Conservation (phyloP, 345 rosid species). For the Noccaea bulbosa region DNA sequence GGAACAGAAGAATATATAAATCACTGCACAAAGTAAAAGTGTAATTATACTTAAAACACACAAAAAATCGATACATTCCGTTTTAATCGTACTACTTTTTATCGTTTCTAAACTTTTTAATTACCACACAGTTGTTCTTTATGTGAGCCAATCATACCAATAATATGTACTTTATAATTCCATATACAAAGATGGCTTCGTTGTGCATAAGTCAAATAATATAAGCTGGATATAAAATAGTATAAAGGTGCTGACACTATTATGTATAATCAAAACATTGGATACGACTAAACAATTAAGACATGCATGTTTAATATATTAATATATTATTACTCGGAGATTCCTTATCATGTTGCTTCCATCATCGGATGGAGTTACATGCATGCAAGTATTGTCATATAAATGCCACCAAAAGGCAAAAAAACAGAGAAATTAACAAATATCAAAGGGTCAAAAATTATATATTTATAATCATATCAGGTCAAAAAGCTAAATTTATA, state of each 20-base stretch:
- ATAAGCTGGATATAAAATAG: too few relatives aligned
- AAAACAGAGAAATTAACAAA: background rate
- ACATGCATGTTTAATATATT: conserved; percentile 1
- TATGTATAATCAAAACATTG: conserved; percentile 2
- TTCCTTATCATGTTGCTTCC: conserved; percentile 41
- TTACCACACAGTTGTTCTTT: too few relatives aligned
- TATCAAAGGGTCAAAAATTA: conserved; percentile 23
- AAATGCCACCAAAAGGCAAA: conserved; percentile 37
- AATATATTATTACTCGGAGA: conserved; percentile 10
- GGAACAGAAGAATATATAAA: too few relatives aligned
- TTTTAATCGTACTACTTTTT: too few relatives aligned
- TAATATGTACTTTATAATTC: too few relatives aligned
- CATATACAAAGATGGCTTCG: too few relatives aligned
- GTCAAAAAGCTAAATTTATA: conserved; percentile 30
- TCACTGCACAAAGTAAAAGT: too few relatives aligned
- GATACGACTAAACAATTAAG: conserved; percentile 13
- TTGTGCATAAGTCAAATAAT: too few relatives aligned
- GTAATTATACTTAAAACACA: too few relatives aligned
- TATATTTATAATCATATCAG: conserved; percentile 20
- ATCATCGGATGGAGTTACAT: conserved; percentile 37
- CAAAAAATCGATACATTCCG: too few relatives aligned
- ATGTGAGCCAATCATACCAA: too few relatives aligned
- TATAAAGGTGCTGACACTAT: background rate
- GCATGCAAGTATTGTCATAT: conserved; percentile 31
- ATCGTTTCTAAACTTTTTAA: too few relatives aligned